These are phyloP conservation scores for Citeromyces hawaiiensis DNA, from an alignment of 1,139 yeast genomes.

Conservation along the genomic window DNA sequence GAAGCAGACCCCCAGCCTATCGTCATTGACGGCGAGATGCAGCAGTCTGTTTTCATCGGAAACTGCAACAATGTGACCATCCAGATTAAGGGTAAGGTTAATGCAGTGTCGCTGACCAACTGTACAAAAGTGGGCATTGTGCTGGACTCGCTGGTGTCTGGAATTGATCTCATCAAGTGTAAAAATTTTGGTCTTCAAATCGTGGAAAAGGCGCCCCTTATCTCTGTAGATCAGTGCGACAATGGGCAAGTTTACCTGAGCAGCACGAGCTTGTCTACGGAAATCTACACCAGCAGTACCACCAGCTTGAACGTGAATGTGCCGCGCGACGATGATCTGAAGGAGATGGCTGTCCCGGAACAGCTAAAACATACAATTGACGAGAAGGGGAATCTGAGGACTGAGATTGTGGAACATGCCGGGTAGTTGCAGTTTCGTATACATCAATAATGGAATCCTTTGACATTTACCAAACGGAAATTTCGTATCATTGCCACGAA, in stretches of 20 bases:
- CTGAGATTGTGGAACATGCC: constrained; percentile 45
- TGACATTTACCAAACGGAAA: no score
- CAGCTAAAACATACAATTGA: constrained; percentile 58
- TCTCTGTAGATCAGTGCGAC: constrained; percentile 80
- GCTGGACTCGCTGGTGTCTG: constrained; percentile 75
- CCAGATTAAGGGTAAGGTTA: constrained; percentile 83
- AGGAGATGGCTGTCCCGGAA: constrained; percentile 77
- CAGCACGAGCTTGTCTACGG: constrained; percentile 53
- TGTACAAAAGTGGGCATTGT: constrained; percentile 65
- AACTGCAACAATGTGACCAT: constrained; percentile 62
- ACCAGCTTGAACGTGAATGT: constrained; percentile 77
- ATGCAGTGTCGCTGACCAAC: constrained; percentile 71
- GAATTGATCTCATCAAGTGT: constrained; percentile 79
- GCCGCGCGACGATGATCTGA: constrained; percentile 53
- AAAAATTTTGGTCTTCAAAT: constrained; percentile 76
- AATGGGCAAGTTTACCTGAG: constrained; percentile 75
- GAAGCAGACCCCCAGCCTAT: constrained; percentile 43
- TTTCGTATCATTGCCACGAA: no score
- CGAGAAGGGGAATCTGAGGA: constrained; percentile 27
- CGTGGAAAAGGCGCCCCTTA: constrained; percentile 65
- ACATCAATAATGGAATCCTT: not conserved
- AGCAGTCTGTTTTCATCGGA: constrained; percentile 83
- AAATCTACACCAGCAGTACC: constrained; percentile 71
- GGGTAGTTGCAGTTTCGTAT: constrained; percentile 19
- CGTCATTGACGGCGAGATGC: constrained; percentile 65